These are phyloP conservation scores for Candida awuae DNA, from an alignment of 805 yeast genomes.

Conservation along the genomic window DNA sequence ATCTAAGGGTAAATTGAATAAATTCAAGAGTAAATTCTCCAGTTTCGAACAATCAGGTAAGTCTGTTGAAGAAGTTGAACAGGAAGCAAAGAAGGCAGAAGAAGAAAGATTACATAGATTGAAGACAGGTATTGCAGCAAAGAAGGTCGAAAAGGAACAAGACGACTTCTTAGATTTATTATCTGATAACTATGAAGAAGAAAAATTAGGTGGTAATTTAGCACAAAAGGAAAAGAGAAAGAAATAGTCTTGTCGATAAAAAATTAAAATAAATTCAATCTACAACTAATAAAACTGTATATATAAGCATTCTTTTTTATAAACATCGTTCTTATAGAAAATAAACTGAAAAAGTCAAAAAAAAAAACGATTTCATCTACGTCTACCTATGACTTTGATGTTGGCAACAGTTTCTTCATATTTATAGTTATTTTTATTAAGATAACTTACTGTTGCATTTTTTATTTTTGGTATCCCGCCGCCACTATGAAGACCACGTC, in stretches of 20 bases:
- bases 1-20: slow-evolving; percentile 73
- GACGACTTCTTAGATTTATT: slow-evolving; percentile 48
- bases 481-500: slow-evolving; percentile 62
- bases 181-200: slow-evolving; percentile 36
- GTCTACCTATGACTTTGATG: slow-evolving; percentile 38
- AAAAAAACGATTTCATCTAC: neutral
- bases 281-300: no score
- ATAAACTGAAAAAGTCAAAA: neutral
- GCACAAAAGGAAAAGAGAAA: slow-evolving; percentile 26
- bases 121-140: slow-evolving; percentile 22
- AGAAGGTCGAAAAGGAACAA: slow-evolving; percentile 19
- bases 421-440: slow-evolving; percentile 32
- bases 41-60: slow-evolving; percentile 35
- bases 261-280: no score
- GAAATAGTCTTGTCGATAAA: slow-evolving; percentile 12
- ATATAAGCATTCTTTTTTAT: no score
- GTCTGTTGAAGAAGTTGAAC: slow-evolving; percentile 24
- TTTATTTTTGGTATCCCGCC: slow-evolving; percentile 48
- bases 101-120: slow-evolving; percentile 24
- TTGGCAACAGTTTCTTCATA: slow-evolving; percentile 41
- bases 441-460: slow-evolving; percentile 32
- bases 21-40: slow-evolving; percentile 61
- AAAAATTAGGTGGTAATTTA: slow-evolving; percentile 30
- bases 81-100: slow-evolving; percentile 20
- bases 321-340: neutral